Conservation (phyloP, 257 asterid species). For the Henckelia pumila region DNA sequence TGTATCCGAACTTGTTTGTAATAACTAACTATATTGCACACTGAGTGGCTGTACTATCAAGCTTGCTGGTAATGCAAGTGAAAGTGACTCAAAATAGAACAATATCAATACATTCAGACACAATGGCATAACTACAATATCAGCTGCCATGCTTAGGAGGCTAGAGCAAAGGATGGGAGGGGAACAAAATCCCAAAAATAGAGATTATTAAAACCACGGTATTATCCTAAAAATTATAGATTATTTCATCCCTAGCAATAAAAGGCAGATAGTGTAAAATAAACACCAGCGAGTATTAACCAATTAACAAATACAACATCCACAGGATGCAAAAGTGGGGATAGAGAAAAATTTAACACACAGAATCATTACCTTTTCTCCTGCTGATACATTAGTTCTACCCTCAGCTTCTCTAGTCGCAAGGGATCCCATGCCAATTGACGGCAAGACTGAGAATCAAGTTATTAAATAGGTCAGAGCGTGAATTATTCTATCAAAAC, state of each 20-base stretch:
- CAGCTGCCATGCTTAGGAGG: not conserved
- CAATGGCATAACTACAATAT: constrained; percentile 5
- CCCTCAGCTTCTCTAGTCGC: constrained; percentile 99
- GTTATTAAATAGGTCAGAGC: constrained; percentile 1
- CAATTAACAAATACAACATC: not conserved
- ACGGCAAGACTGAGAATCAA: constrained; percentile 63
- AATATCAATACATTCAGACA: not conserved
- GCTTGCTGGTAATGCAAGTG: constrained; percentile 1
- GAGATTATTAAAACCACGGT: not conserved
- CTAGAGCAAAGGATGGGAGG: not conserved
- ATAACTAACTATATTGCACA: not conserved
- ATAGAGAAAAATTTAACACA: constrained; percentile 8
- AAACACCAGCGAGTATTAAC: constrained; percentile 2
- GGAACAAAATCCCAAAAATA: not conserved
- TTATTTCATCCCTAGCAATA: constrained; percentile 13
- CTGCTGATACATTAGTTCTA: constrained; percentile 75
- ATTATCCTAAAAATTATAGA: constrained; percentile 23
- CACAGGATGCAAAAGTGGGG: constrained; percentile 7
- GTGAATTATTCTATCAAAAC: constrained; percentile 13
- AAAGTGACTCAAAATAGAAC: constrained; percentile 6
- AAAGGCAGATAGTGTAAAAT: not conserved
- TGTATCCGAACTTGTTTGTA: not conserved
- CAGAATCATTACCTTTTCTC: constrained; percentile 66
- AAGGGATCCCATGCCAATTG: constrained; percentile 91
- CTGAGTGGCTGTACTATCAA: constrained; percentile 4